Evolutionary conservation across 1,284 basidiomycete genomes (phyloP), one percentile per base, ranked within the genome.

Genomic region (Golubevia sp.): DNA sequence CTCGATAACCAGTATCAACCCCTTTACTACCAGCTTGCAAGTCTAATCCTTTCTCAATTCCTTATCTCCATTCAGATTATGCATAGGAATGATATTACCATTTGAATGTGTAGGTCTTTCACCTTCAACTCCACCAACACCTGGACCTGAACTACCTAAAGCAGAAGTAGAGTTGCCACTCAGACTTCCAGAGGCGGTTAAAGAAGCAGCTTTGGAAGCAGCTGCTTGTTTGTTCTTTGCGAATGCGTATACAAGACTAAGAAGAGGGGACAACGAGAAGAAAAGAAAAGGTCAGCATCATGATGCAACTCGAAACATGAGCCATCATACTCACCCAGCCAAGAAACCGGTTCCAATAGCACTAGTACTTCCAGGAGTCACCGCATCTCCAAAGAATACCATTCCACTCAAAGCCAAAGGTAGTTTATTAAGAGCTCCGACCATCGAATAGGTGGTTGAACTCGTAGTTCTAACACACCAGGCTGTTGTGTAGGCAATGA

Each of bases 401-500:
- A 83, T 79, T 8, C 80, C 80, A 53, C 76, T 79, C 24, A 82
- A 58, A 1, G 80, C 76, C 2, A 83, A 58, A 2, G 80, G 80
- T 2, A 79, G 68, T 64, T 83, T 83, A 69, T 83, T 83, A 25
- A 83, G 61, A 8, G 80, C 80, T 8, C 80, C 80, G 2, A 82
- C 79, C 80, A 83, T 83, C 53, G 72, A 76, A 73, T 82, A 83
- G 13, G 80, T 83, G 23, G 80, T 83, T 66, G 72, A 76, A 49
- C 72, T 75, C 6, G 80, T 83, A 24, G 73, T 74, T 20, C 80
- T 73, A 56, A 83, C 76, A 68, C 80, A 83, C 80, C 80, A 83
- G 2, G 80, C 80, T 34, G 80, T 83, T n/a, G 80, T 82, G 67
- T 80, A 83, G 64, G 72, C 68, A 69, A 83, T 83, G 27, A 82